phyloP scores from a whole-genome alignment of 352 stramenopile genomes.

The Phytopythium cucurbitacearum region DNA sequence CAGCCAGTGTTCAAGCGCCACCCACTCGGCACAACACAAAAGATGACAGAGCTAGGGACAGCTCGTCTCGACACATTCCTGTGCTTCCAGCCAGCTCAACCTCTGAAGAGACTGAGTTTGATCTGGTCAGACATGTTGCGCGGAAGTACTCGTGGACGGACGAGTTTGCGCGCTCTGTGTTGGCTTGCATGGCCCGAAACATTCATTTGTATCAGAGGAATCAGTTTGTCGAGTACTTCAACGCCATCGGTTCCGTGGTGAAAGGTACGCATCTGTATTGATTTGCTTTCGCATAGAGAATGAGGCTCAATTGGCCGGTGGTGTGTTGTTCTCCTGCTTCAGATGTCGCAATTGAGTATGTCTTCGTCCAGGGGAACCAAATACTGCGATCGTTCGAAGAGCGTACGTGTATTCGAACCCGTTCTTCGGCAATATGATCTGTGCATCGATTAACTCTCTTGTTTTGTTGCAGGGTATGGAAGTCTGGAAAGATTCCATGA shows the following conservation, averaged over 20 bases:
- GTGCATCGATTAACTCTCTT: not conserved
- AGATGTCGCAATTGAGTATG: not conserved
- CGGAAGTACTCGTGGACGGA: slow-evolving; percentile 1
- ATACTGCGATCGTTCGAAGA: slow-evolving; percentile 40
- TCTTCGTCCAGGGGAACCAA: slow-evolving; percentile 25
- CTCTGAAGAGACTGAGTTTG: not conserved
- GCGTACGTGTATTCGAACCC: slow-evolving; percentile 19
- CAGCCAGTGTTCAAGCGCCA: too few species aligned
- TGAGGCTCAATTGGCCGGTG: not conserved
- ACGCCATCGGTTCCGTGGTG: not conserved
- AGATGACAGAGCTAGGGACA: too few species aligned
- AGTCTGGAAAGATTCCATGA: slow-evolving; percentile 31
- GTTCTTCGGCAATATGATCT: not conserved
- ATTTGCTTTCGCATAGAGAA: not conserved
- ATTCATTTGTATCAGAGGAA: slow-evolving; percentile 1
- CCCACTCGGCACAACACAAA: too few species aligned
- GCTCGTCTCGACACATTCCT: too few species aligned
- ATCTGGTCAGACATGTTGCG: not conserved
- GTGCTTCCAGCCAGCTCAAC: too few species aligned
- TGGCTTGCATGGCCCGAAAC: slow-evolving; percentile 1
- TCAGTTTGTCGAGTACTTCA: not conserved
- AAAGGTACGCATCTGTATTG: not conserved
- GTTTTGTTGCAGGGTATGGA: slow-evolving; percentile 24
- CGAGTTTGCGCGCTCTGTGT: not conserved
- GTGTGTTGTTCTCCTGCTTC: not conserved